phyloP scores from a whole-genome alignment of 257 asterid genomes.

The Anisodus tanguticus region DNA sequence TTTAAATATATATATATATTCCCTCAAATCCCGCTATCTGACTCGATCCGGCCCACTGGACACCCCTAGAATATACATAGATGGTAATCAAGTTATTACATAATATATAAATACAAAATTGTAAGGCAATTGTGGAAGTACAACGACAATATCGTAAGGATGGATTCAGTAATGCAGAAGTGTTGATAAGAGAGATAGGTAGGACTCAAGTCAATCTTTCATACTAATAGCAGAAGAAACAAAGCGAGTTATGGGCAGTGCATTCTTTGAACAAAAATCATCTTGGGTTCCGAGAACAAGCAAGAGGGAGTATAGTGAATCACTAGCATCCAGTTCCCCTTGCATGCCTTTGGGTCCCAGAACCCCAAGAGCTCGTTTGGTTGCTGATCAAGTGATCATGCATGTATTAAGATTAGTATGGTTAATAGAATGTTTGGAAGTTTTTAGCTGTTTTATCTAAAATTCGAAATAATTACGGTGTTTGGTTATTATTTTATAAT shows the following conservation, averaged over 20 bases:
- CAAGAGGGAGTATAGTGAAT: not conserved
- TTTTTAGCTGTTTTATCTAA: no score
- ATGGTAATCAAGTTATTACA: no score
- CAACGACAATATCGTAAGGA: not conserved
- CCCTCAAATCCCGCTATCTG: no score
- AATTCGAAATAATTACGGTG: no score
- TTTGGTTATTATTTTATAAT: no score
- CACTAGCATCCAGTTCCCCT: not conserved
- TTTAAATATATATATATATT: no score
- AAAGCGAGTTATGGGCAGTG: not conserved
- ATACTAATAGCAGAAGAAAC: not conserved
- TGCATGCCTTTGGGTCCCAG: not conserved
- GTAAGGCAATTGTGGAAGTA: not conserved
- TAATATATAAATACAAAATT: not conserved
- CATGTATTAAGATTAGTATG: no score
- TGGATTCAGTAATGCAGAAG: not conserved
- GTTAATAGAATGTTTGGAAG: no score
- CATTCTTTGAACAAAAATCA: slow-evolving; percentile 6
- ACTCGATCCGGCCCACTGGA: no score
- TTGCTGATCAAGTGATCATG: no score
- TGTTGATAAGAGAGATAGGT: not conserved
- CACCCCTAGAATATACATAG: no score
- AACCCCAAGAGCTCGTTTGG: no score
- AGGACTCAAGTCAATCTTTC: not conserved
- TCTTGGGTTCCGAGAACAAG: not conserved